A percentile compares a stretch with the other conserved stretches of the same genome.
Conservation (phyloP, 805 yeast species). For the Candida oleophila region DNA sequence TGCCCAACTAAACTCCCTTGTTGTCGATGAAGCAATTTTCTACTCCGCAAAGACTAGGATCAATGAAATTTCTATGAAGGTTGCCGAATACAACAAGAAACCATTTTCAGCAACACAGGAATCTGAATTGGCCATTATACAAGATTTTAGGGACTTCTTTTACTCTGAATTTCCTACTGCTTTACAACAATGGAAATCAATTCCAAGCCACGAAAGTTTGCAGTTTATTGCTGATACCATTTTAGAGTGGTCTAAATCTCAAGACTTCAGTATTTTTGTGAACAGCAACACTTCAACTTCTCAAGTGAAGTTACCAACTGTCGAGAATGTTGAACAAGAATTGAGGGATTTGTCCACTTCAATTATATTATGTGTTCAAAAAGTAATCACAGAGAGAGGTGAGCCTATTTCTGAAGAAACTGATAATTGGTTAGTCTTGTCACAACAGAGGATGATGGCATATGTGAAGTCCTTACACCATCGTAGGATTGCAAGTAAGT, state of each 20-base stretch:
- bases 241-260: slow-evolving; percentile 42
- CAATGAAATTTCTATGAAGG: background rate
- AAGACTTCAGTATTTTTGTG: slow-evolving; percentile 16
- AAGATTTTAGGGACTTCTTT: slow-evolving; percentile 18
- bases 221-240: slow-evolving; percentile 51
- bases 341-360: slow-evolving; percentile 55
- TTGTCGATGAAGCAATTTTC: background rate
- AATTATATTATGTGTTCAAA: slow-evolving; percentile 68
- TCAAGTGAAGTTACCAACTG: slow-evolving; percentile 7
- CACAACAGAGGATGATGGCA: slow-evolving; percentile 45
- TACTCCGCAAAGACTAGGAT: background rate
- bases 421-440: slow-evolving; percentile 64
- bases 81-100: slow-evolving; percentile 18
- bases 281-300: slow-evolving; percentile 23
- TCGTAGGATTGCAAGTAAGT: slow-evolving; percentile 30
- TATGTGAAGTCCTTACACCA: slow-evolving; percentile 45
- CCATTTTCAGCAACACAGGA: slow-evolving; percentile 16
- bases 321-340: slow-evolving; percentile 43
- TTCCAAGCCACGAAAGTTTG: slow-evolving; percentile 19
- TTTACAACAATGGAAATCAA: slow-evolving; percentile 34
- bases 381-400: slow-evolving; percentile 36
- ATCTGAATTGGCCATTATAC: slow-evolving; percentile 15
- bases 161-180: slow-evolving; percentile 17
- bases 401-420: slow-evolving; percentile 37
- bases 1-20: background rate